These are phyloP conservation scores for Pleurotus djamor DNA, from an alignment of 768 basidiomycete species.

Conservation along the genomic window DNA sequence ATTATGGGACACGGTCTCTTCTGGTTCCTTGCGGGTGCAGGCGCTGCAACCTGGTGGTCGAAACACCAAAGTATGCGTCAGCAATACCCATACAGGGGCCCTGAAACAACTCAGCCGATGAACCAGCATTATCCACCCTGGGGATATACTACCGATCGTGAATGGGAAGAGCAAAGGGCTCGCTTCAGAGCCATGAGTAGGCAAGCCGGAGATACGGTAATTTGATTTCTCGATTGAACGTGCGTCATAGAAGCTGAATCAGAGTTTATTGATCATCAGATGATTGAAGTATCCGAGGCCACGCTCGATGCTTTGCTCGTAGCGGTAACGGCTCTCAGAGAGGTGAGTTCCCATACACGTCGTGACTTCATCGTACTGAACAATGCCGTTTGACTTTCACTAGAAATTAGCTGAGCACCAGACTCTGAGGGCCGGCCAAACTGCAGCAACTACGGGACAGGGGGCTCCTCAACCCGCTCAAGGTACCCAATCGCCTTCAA, in stretches of 20 bases:
- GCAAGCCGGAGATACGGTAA: conserved; percentile 1
- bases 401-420: not conserved
- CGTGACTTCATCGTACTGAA: not conserved
- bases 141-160: not conserved
- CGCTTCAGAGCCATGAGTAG: conserved; percentile 5
- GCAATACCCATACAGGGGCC: not conserved
- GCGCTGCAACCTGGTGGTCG: conserved; percentile 2
- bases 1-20: not conserved
- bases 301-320: conserved; percentile 3
- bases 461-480: too few relatives aligned
- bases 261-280: not conserved
- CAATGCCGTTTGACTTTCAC: not conserved
- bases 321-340: not conserved
- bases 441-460: not conserved
- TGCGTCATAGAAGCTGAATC: not conserved
- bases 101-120: not conserved
- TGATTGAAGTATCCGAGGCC: conserved; percentile 1
- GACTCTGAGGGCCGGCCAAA: not conserved
- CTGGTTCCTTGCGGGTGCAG: not conserved
- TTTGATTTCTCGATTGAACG: not conserved
- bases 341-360: not conserved
- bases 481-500: too few relatives aligned
- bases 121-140: not conserved
- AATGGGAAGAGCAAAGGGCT: conserved; percentile 3
- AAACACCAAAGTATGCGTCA: not conserved